These are phyloP conservation scores for Phytophthora lateralis DNA, from an alignment of 352 stramenopile genomes.

Conservation along the genomic window DNA sequence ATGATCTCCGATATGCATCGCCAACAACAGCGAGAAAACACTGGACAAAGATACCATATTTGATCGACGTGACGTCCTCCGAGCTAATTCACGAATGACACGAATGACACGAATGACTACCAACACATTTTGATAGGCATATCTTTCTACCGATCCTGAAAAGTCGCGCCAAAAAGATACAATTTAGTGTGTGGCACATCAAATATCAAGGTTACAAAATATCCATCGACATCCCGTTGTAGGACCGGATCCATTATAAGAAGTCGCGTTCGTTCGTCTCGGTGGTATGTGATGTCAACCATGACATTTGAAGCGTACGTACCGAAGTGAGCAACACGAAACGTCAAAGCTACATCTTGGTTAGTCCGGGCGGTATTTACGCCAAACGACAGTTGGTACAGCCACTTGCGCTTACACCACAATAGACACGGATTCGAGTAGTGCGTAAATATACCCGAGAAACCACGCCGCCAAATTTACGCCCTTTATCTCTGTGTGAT, in stretches of 20 bases:
- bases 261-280: too few species aligned
- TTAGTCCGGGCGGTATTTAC: too few species aligned
- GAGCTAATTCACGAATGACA: slow-evolving; percentile 5
- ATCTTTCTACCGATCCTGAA: slow-evolving; percentile 34
- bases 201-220: background rate
- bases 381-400: too few species aligned
- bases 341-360: too few species aligned
- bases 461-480: too few species aligned
- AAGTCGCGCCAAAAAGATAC: slow-evolving; percentile 21
- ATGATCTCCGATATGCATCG: background rate
- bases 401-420: too few species aligned
- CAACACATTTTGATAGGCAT: slow-evolving; percentile 12
- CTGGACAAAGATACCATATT: slow-evolving; percentile 12
- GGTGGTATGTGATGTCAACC: too few species aligned
- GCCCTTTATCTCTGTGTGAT: too few species aligned
- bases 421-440: too few species aligned
- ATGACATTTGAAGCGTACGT: too few species aligned
- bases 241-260: background rate
- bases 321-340: too few species aligned
- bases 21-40: slow-evolving; percentile 15
- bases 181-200: slow-evolving; percentile 10
- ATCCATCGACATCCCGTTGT: background rate
- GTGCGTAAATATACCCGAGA: too few species aligned
- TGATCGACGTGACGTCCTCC: background rate
- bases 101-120: background rate